Conservation (phyloP, 805 yeast species). For the Grigorovia jiainica region DNA sequence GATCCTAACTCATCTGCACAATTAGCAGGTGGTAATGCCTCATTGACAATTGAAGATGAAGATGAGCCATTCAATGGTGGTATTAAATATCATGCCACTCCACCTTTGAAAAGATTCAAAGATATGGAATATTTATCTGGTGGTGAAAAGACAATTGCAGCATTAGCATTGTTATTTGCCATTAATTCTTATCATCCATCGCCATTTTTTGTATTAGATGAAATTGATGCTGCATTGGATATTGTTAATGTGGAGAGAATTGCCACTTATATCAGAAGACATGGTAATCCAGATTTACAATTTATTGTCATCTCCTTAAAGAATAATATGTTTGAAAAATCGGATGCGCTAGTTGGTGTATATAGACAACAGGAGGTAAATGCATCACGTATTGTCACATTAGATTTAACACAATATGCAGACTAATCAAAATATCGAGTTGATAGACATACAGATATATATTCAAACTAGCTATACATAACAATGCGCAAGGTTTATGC, state of each 20-base stretch:
- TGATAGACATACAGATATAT: too few relatives aligned
- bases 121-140: slow-evolving; percentile 92
- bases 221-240: slow-evolving; percentile 97
- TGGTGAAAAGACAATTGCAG: slow-evolving; percentile 96
- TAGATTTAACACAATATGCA: slow-evolving; percentile 60
- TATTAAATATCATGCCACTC: slow-evolving; percentile 86
- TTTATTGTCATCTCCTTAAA: slow-evolving; percentile 90
- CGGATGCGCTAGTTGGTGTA: slow-evolving; percentile 88
- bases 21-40: slow-evolving; percentile 90
- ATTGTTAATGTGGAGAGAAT: slow-evolving; percentile 76
- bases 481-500: neutral
- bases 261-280: slow-evolving; percentile 73
- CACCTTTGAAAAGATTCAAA: slow-evolving; percentile 87
- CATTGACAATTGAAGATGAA: slow-evolving; percentile 74
- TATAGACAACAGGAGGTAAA: slow-evolving; percentile 71
- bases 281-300: slow-evolving; percentile 72
- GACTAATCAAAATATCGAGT: slow-evolving; percentile 18
- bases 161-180: slow-evolving; percentile 83
- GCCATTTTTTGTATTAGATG: slow-evolving; percentile 93
- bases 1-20: slow-evolving; percentile 41
- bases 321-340: slow-evolving; percentile 74
- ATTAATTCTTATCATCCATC: slow-evolving; percentile 86
- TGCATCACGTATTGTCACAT: slow-evolving; percentile 61
- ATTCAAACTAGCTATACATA: neutral
- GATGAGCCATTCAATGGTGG: slow-evolving; percentile 85